phyloP scores from a whole-genome alignment of 768 basidiomycete genomes.

The Cystofilobasidium ferigula region DNA sequence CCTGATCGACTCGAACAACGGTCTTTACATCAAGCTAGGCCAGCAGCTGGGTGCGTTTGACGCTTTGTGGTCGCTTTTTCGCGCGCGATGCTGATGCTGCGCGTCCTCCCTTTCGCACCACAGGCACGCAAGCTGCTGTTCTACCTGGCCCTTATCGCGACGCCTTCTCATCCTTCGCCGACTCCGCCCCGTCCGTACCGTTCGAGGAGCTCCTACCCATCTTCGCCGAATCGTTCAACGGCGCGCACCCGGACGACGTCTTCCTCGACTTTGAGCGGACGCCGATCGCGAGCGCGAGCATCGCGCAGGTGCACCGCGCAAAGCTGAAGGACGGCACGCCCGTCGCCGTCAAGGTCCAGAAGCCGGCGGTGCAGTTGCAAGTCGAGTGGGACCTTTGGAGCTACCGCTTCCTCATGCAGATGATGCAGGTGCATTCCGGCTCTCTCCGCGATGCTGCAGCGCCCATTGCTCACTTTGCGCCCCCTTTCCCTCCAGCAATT shows the following conservation, averaged over 20 bases:
- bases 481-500: slow-evolving; percentile 38
- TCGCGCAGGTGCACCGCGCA: slow-evolving; percentile 86
- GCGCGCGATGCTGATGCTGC: slow-evolving; percentile 31
- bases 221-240: slow-evolving; percentile 41
- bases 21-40: slow-evolving; percentile 75
- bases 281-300: slow-evolving; percentile 75
- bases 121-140: slow-evolving; percentile 71
- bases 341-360: slow-evolving; percentile 92
- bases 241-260: slow-evolving; percentile 52
- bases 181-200: slow-evolving; percentile 68
- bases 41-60: neutral
- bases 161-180: slow-evolving; percentile 73
- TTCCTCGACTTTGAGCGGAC: slow-evolving; percentile 67
- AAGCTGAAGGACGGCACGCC: slow-evolving; percentile 43
- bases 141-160: slow-evolving; percentile 71
- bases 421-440: slow-evolving; percentile 30
- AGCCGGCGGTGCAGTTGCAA: slow-evolving; percentile 34
- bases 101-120: slow-evolving; percentile 44
- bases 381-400: slow-evolving; percentile 51
- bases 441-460: neutral
- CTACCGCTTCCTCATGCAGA: slow-evolving; percentile 38
- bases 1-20: slow-evolving; percentile 54
- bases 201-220: slow-evolving; percentile 22
- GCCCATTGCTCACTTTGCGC: neutral
- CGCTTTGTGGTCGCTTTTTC: slow-evolving; percentile 32